phyloP scores from a whole-genome alignment of 2,329 filamentous ascomycete genomes.

The Ceratocystis eucalypticola region DNA sequence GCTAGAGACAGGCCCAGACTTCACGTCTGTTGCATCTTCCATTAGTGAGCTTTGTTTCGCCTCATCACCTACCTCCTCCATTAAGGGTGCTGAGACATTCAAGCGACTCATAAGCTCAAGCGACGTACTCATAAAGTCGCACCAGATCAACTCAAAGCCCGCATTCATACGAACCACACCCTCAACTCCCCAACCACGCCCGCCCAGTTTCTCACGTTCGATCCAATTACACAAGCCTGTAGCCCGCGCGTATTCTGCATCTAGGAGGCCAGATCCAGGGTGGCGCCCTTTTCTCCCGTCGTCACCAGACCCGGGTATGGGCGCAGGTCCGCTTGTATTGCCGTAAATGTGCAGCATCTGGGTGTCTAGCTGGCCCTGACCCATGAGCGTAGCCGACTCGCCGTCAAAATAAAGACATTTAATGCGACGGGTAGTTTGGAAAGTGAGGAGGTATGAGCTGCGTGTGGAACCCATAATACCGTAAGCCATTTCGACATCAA shows the following conservation, averaged over 20 bases:
- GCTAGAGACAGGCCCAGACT: neutral
- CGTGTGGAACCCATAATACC: conserved; percentile 36
- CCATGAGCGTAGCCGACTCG: conserved; percentile 35
- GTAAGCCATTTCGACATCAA: conserved; percentile 41
- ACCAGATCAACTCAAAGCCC: conserved; percentile 41
- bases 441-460: conserved; percentile 35
- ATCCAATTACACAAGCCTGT: conserved; percentile 36
- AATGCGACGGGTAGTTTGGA: conserved; percentile 32
- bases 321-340: conserved; percentile 29
- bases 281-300: neutral
- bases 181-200: conserved; percentile 36
- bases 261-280: conserved; percentile 25
- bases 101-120: conserved; percentile 31
- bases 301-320: neutral
- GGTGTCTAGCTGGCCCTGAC: conserved; percentile 33
- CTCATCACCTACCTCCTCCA: conserved; percentile 1
- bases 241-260: conserved; percentile 36
- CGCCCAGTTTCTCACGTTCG: conserved; percentile 29
- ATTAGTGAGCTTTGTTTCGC: neutral
- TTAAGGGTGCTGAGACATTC: conserved; percentile 33
- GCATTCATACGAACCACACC: conserved; percentile 39
- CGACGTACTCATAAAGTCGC: conserved; percentile 34
- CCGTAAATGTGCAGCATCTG: conserved; percentile 40
- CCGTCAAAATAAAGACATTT: conserved; percentile 39
- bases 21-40: neutral